Evolutionary conservation across 1,284 basidiomycete genomes (phyloP).

Genomic region (Omphalotus olearius): DNA sequence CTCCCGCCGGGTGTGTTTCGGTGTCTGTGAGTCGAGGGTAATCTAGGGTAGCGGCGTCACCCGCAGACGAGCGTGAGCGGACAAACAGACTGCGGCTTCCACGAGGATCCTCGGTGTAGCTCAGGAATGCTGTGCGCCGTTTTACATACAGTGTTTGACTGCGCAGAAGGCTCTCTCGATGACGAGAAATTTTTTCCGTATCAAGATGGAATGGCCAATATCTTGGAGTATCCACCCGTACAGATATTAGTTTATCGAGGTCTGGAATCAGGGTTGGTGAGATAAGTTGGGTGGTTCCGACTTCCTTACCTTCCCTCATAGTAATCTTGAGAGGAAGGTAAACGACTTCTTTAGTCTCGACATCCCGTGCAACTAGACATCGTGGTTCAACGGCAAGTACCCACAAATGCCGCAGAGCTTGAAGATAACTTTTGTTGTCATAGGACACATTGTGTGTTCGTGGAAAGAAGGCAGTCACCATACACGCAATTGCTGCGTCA

Average conservation of each 20-base stretch:
- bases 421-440: slow-evolving; percentile 90
- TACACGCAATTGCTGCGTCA: slow-evolving; percentile 85
- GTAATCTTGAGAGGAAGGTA: slow-evolving; percentile 89
- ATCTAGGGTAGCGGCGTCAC: slow-evolving; percentile 73
- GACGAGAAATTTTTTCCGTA: slow-evolving; percentile 60
- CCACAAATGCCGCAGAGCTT: slow-evolving; percentile 95
- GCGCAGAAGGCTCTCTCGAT: slow-evolving; percentile 65
- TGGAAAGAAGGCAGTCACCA: slow-evolving; percentile 91
- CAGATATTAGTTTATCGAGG: slow-evolving; percentile 72
- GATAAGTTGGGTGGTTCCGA: slow-evolving; percentile 71
- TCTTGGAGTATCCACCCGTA: slow-evolving; percentile 86
- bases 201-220: slow-evolving; percentile 93
- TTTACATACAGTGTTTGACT: slow-evolving; percentile 89
- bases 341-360: slow-evolving; percentile 85
- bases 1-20: slow-evolving; percentile 60
- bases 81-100: slow-evolving; percentile 89
- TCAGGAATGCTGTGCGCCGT: slow-evolving; percentile 86
- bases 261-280: slow-evolving; percentile 91
- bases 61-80: slow-evolving; percentile 70
- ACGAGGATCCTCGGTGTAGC: slow-evolving; percentile 89
- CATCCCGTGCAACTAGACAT: slow-evolving; percentile 86
- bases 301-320: slow-evolving; percentile 57
- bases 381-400: slow-evolving; percentile 92
- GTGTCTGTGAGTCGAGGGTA: slow-evolving; percentile 73
- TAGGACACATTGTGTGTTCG: slow-evolving; percentile 74